Percentiles rank a stretch among this genome's conserved stretches.
phyloP scores from a whole-genome alignment of 352 stramenopile species.

The Peronosclerospora sorghi region DNA sequence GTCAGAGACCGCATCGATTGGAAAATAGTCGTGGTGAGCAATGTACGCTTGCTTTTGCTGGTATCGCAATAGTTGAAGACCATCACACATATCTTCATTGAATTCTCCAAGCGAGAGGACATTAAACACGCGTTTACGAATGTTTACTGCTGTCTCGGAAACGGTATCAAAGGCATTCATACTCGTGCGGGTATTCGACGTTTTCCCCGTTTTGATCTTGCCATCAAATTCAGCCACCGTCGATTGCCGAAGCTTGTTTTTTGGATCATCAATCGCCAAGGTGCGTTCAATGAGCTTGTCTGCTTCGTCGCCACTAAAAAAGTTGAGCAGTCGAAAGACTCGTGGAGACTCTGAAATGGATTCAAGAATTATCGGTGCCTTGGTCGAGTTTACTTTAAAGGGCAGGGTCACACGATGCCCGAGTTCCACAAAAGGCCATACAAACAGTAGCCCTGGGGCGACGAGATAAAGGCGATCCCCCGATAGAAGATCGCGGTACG shows the following conservation, averaged over 20 bases:
- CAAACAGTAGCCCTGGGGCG: slow-evolving; percentile 52
- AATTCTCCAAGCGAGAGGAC: slow-evolving; percentile 87
- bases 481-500: slow-evolving; percentile 39
- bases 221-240: slow-evolving; percentile 36
- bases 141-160: slow-evolving; percentile 50
- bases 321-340: slow-evolving; percentile 82
- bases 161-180: slow-evolving; percentile 85
- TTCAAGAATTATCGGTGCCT: slow-evolving; percentile 54
- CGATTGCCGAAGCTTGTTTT: slow-evolving; percentile 77
- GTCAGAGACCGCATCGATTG: slow-evolving; percentile 27
- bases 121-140: slow-evolving; percentile 85
- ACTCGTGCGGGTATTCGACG: slow-evolving; percentile 68
- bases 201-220: slow-evolving; percentile 53
- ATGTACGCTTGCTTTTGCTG: slow-evolving; percentile 92
- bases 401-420: slow-evolving; percentile 57
- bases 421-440: slow-evolving; percentile 75
- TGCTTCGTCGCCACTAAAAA: slow-evolving; percentile 74
- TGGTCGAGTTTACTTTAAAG: slow-evolving; percentile 41
- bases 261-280: slow-evolving; percentile 69
- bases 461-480: slow-evolving; percentile 67
- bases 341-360: slow-evolving; percentile 70
- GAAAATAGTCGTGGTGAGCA: slow-evolving; percentile 91
- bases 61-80: slow-evolving; percentile 93
- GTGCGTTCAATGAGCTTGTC: slow-evolving; percentile 73
- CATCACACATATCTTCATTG: slow-evolving; percentile 86